Evolutionary conservation across 768 basidiomycete genomes (phyloP).

Genomic region (Leccinum ochraceum): DNA sequence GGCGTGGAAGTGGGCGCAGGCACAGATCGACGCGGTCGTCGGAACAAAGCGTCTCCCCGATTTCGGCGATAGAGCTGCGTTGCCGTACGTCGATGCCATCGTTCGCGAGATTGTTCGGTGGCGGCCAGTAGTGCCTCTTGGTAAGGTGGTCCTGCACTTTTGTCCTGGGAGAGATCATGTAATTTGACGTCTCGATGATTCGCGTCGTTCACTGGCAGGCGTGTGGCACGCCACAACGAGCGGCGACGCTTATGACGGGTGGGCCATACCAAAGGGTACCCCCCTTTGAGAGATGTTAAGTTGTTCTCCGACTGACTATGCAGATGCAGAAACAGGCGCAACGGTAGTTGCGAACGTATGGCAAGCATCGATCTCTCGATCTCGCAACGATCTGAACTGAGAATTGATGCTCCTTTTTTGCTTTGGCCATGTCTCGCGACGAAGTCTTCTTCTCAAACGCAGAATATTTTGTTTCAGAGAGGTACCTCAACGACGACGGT

Average conservation of each 20-base stretch:
- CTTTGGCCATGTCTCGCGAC: slow-evolving; percentile 16
- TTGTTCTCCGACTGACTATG: background rate
- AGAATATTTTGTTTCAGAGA: slow-evolving; percentile 7
- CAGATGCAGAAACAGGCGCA: slow-evolving; percentile 4
- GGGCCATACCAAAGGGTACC: slow-evolving; percentile 35
- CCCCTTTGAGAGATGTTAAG: background rate
- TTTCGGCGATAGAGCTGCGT: background rate
- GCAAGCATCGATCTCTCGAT: background rate
- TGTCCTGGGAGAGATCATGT: background rate
- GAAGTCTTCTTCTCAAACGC: slow-evolving; percentile 12
- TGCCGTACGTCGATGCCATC: background rate
- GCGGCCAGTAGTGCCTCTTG: background rate
- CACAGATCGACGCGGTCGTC: background rate
- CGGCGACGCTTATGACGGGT: slow-evolving; percentile 28
- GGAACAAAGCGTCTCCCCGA: background rate
- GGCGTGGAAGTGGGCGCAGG: background rate
- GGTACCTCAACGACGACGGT: slow-evolving; percentile 16
- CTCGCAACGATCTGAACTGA: background rate
- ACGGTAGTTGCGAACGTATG: slow-evolving; percentile 15
- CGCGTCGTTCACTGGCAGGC: slow-evolving; percentile 3
- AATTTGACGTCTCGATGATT: background rate
- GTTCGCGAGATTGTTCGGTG: background rate
- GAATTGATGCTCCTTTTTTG: background rate
- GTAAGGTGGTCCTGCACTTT: background rate
- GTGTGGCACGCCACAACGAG: slow-evolving; percentile 22